Evolutionary conservation across 352 stramenopile genomes (phyloP).

Genomic region (Globisporangium cystogenes): DNA sequence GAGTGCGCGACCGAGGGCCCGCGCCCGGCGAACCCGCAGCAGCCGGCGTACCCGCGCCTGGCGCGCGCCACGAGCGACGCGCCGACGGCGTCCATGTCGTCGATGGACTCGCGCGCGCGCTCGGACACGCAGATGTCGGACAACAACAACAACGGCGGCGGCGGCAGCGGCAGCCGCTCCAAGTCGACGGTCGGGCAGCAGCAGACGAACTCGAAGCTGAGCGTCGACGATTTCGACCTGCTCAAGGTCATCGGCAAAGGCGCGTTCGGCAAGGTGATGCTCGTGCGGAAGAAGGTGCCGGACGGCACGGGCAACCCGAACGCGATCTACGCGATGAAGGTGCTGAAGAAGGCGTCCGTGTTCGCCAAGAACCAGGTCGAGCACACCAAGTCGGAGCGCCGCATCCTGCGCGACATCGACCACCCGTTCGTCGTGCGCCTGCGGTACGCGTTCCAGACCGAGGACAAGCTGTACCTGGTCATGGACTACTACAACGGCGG

Average conservation of each 20-base stretch:
- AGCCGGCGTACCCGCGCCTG: slow-evolving; percentile 31
- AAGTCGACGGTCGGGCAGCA: slow-evolving; percentile 30
- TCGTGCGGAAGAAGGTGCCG: slow-evolving; percentile 90
- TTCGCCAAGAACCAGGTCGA: slow-evolving; percentile 92
- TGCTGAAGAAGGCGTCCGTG: slow-evolving; percentile 89
- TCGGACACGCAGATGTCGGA: slow-evolving; percentile 79
- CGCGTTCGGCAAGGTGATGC: slow-evolving; percentile 95
- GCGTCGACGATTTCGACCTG: slow-evolving; percentile 93
- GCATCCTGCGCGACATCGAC: slow-evolving; percentile 87
- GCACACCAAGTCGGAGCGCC: slow-evolving; percentile 90
- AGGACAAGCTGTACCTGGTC: slow-evolving; percentile 91
- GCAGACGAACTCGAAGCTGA: slow-evolving; percentile 58
- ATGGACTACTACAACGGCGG: slow-evolving; percentile 93
- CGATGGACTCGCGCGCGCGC: slow-evolving; percentile 37
- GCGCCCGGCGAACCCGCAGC: slow-evolving; percentile 43
- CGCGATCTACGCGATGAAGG: slow-evolving; percentile 92
- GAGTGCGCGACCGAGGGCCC: slow-evolving; percentile 83
- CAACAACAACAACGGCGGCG: slow-evolving; percentile 15
- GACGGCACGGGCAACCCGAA: slow-evolving; percentile 58
- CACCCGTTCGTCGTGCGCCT: slow-evolving; percentile 93
- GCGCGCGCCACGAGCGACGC: slow-evolving; percentile 61
- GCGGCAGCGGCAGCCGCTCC: slow-evolving; percentile 25
- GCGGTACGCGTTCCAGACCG: slow-evolving; percentile 92
- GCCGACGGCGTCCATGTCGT: slow-evolving; percentile 15
- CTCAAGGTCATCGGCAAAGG: slow-evolving; percentile 95